Evolutionary conservation across 768 basidiomycete genomes (phyloP).

Genomic region (Chalciporus pseudorubinellus): DNA sequence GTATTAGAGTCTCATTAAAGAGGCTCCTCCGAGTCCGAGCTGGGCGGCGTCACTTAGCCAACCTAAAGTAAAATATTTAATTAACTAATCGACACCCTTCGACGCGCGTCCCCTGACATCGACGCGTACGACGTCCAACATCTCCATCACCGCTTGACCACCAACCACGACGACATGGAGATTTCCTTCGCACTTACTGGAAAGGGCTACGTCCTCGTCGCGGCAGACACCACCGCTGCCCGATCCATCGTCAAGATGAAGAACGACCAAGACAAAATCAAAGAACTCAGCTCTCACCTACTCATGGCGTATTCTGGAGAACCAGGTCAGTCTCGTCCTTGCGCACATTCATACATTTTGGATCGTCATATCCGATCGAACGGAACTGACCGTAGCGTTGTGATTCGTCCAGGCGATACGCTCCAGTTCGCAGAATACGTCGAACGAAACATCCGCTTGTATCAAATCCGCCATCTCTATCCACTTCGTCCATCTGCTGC

Average conservation of each 20-base stretch:
- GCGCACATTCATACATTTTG: neutral
- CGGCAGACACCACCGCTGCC: conserved; percentile 85
- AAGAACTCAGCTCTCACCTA: conserved; percentile 83
- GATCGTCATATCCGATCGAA: neutral
- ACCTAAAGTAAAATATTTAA: conserved; percentile 7
- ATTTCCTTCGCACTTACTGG: conserved; percentile 88
- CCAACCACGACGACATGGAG: conserved; percentile 59
- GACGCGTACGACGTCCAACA: conserved; percentile 17
- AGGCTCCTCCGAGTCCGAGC: too few species aligned
- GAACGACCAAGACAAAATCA: conserved; percentile 94
- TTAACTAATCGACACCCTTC: conserved; percentile 12
- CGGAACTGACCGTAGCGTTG: neutral
- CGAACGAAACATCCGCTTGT: conserved; percentile 92
- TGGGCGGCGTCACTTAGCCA: neutral
- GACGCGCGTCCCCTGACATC: conserved; percentile 30
- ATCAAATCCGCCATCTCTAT: conserved; percentile 92
- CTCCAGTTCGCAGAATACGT: conserved; percentile 95
- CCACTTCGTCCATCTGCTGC: conserved; percentile 88
- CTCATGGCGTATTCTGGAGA: conserved; percentile 96
- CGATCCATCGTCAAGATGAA: conserved; percentile 99
- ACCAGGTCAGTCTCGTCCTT: conserved; percentile 54
- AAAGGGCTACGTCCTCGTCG: conserved; percentile 91
- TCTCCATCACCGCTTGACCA: conserved; percentile 3
- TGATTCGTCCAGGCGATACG: conserved; percentile 72
- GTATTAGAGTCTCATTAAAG: too few species aligned